Base-by-base conservation (phyloP, 192 early-diverging fungal species). In the Gryganskiella cystojenkinii region DNA sequence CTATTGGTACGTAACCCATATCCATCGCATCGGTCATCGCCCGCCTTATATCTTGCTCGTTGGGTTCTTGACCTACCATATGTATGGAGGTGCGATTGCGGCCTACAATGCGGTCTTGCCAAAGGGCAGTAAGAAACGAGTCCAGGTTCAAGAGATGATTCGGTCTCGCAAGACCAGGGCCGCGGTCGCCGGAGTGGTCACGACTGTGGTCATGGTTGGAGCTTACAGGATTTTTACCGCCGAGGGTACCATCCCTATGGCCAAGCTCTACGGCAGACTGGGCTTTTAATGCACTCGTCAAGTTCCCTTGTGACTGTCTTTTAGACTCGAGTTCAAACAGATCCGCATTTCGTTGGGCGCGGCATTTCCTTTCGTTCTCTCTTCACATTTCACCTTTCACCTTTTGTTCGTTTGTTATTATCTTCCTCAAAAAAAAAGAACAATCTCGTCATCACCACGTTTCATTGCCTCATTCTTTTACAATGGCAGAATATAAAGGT, bases 401-500 rank as follows among this genome's bases (percentile, higher is more conserved):
- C n/a, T n/a, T n/a, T n/a, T n/a, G n/a, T n/a, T n/a, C n/a, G n/a
- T n/a, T n/a, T n/a, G n/a, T n/a, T n/a, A 45, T n/a, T n/a, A n/a
- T n/a, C n/a, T n/a, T n/a, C n/a, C n/a, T n/a, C n/a, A n/a, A n/a
- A n/a, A n/a, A n/a, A n/a, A n/a, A n/a, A n/a, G n/a, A 46, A 51
- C 46, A 63, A 3, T 45, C 13, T 20, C 40, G 19, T 13, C 34
- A 27, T 3, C 4, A 57, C 56, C 19, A 8, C 2, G 20, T 27
- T 20, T 22, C 56, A 3, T 57, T n/a, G 13, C 31, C 11, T 45
- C 44, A 19, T 19, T 45, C 44, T 45, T 49, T 7, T 46, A 65
- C 25, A 59, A 82, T 82, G 74, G 74, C 74, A 22, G 81, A 82
- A 58, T 82, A 82, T 37, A 82, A 82, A 60, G 81, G 81, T 82